Conservation (phyloP, 495 filamentous ascomycete genomes). For the Echria macrotheca region DNA sequence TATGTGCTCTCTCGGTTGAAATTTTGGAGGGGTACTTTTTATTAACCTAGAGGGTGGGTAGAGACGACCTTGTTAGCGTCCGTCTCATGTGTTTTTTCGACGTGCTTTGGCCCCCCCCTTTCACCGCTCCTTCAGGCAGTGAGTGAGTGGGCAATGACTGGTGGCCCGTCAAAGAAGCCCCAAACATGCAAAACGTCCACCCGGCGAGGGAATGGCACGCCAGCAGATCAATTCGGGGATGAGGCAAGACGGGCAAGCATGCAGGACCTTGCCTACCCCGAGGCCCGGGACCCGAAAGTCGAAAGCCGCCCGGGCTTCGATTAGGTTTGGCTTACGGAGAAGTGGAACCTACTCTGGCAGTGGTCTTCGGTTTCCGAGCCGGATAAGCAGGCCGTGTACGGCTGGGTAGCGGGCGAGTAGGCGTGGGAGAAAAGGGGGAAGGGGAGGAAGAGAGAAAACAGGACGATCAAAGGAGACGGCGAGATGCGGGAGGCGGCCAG, state of each 20-base stretch:
- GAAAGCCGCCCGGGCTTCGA: background rate
- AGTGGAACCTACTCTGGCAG: too few species aligned
- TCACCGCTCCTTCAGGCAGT: constrained; percentile 15
- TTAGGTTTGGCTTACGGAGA: too few species aligned
- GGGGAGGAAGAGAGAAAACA: background rate
- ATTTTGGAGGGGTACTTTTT: constrained; percentile 24
- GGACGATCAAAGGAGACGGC: background rate
- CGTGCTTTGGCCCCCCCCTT: constrained; percentile 7
- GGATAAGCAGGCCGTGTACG: too few species aligned
- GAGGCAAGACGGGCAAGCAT: background rate
- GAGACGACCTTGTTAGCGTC: constrained; percentile 20
- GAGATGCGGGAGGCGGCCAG: constrained; percentile 8
- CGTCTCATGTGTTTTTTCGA: constrained; percentile 14
- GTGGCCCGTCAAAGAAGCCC: background rate
- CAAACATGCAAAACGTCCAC: too few species aligned
- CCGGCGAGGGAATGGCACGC: background rate
- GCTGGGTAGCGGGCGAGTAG: too few species aligned
- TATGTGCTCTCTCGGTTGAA: constrained; percentile 9
- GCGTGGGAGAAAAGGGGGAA: background rate
- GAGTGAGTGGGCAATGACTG: background rate
- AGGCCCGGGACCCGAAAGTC: background rate
- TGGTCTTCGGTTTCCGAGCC: too few species aligned
- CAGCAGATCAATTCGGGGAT: background rate
- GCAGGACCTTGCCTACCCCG: background rate
- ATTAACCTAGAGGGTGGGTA: constrained; percentile 8